Percentiles rank a stretch among this genome's conserved stretches.
Evolutionary conservation across 176 grass and related monocot species (phyloP).

Genomic region (Eleusine indica): DNA sequence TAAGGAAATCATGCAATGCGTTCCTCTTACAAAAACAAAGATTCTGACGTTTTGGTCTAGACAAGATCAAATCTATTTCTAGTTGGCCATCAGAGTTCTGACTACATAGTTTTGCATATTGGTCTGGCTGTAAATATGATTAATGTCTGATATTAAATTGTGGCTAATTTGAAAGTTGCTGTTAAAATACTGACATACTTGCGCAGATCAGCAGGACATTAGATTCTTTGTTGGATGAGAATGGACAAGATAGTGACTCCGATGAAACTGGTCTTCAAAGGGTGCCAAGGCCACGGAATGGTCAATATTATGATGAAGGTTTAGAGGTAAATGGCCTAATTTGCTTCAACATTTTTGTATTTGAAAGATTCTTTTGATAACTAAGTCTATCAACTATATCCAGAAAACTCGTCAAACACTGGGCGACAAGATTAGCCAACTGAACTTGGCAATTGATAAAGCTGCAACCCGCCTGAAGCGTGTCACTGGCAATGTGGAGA

Average conservation of each 20-base stretch:
- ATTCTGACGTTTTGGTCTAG: not conserved
- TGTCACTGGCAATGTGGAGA: constrained; percentile 51
- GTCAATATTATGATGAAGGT: constrained; percentile 59
- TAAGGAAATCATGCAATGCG: not conserved
- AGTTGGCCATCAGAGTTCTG: not conserved
- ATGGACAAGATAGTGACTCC: constrained; percentile 41
- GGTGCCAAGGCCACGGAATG: constrained; percentile 28
- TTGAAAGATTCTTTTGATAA: constrained; percentile 12
- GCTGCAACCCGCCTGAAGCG: constrained; percentile 56
- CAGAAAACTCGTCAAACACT: constrained; percentile 74
- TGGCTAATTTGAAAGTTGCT: not conserved
- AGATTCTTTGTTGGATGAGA: constrained; percentile 57
- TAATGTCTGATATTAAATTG: not conserved
- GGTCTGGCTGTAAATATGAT: not conserved
- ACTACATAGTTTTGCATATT: not conserved
- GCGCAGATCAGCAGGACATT: constrained; percentile 65
- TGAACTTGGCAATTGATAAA: constrained; percentile 70
- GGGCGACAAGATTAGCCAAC: constrained; percentile 65
- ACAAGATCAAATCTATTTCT: not conserved
- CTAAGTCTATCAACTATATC: constrained; percentile 21
- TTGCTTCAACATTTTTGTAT: not conserved
- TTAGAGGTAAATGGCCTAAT: constrained; percentile 50
- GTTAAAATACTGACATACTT: constrained; percentile 21
- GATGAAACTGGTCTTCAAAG: constrained; percentile 54
- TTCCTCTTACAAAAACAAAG: not conserved